Percentiles rank a stretch among this genome's conserved stretches.
Evolutionary conservation across 441 rosid species (phyloP).

Genomic region (Erodium moschatum): DNA sequence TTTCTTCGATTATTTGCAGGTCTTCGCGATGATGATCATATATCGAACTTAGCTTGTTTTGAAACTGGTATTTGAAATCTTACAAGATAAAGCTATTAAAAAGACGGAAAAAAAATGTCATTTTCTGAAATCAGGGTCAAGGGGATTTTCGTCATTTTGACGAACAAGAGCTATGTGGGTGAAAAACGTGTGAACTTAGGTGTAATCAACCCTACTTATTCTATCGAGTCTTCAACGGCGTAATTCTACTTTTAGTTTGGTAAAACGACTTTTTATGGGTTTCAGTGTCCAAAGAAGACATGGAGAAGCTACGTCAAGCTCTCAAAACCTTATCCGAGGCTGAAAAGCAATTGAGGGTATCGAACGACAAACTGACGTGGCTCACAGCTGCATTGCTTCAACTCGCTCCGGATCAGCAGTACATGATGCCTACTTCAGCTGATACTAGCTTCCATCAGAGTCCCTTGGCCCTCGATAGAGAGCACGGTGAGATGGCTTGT

Average conservation of each 20-base stretch:
- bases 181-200: too few relatives aligned
- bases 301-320: conserved; percentile 95
- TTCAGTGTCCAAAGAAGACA: conserved; percentile 87
- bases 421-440: conserved; percentile 63
- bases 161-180: too few relatives aligned
- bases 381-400: conserved; percentile 94
- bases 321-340: conserved; percentile 91
- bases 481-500: conserved; percentile 23
- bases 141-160: too few relatives aligned
- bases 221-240: too few relatives aligned
- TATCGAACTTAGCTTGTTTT: too few relatives aligned
- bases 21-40: too few relatives aligned
- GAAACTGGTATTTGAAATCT: too few relatives aligned
- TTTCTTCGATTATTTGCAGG: not conserved
- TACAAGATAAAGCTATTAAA: too few relatives aligned
- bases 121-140: too few relatives aligned
- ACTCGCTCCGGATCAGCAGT: conserved; percentile 92
- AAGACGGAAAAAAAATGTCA: too few relatives aligned
- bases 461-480: conserved; percentile 35
- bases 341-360: conserved; percentile 80
- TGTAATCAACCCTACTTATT: too few relatives aligned
- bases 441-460: conserved; percentile 66
- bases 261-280: conserved; percentile 14
- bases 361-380: conserved; percentile 89
- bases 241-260: too few relatives aligned